phyloP scores from a whole-genome alignment of 2,329 filamentous ascomycete species.

The Acrodontium crateriforme region DNA sequence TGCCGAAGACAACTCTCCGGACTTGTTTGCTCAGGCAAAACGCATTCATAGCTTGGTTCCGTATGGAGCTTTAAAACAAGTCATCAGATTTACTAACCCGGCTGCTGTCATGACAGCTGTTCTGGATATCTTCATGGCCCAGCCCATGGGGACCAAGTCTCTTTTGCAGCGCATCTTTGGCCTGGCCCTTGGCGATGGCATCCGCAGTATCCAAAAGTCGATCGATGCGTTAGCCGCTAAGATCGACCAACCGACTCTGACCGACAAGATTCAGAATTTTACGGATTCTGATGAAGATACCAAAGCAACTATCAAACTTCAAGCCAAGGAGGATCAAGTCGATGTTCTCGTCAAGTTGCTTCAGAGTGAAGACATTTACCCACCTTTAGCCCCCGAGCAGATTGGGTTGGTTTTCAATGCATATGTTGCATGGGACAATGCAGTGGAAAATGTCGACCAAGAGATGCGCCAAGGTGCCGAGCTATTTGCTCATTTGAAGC shows the following conservation, averaged over 20 bases:
- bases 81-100: conserved; percentile 90
- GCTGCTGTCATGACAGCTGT: conserved; percentile 95
- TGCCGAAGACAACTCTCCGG: conserved; percentile 94
- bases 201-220: conserved; percentile 69
- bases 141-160: conserved; percentile 81
- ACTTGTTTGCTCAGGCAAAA: conserved; percentile 86
- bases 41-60: conserved; percentile 90
- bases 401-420: conserved; percentile 81
- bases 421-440: conserved; percentile 90
- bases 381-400: conserved; percentile 58
- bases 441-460: conserved; percentile 79
- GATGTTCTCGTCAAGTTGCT: conserved; percentile 80
- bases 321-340: conserved; percentile 59
- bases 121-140: conserved; percentile 86
- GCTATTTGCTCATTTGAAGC: conserved; percentile 88
- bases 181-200: conserved; percentile 79
- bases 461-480: conserved; percentile 82
- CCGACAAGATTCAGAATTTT: conserved; percentile 69
- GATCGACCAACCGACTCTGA: conserved; percentile 68
- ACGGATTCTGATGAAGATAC: conserved; percentile 59
- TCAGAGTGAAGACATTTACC: conserved; percentile 61
- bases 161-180: conserved; percentile 91
- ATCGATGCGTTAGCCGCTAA: conserved; percentile 66
- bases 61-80: conserved; percentile 87
- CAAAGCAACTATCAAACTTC: conserved; percentile 59